Conservation (phyloP, 306 rosid species). For the Ziziphus jujuba region DNA sequence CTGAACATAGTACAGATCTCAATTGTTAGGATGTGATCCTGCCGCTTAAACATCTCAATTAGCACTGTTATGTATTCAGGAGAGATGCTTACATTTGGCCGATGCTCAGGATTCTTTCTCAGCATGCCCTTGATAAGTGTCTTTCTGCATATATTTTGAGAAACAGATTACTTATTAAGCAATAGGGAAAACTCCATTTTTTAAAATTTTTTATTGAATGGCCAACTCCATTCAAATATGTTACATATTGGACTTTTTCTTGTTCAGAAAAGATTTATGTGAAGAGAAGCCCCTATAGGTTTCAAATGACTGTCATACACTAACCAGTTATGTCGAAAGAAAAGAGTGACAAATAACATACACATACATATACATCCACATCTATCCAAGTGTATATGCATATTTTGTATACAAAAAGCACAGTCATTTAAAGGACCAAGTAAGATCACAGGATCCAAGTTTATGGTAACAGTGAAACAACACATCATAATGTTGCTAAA, state of each 20-base stretch:
- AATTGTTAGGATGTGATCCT: conserved; percentile 20
- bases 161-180: conserved; percentile 5
- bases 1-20: conserved; percentile 46
- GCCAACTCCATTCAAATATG: no score
- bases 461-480: not conserved
- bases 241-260: no score
- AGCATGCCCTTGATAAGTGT: conserved; percentile 96
- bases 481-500: not conserved
- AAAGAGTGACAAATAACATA: not conserved
- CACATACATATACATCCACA: not conserved
- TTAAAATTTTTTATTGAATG: no score
- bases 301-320: not conserved
- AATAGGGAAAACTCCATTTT: no score
- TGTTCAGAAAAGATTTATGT: not conserved
- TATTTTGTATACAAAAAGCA: not conserved
- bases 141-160: conserved; percentile 60
- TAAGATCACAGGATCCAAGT: conserved; percentile 1
- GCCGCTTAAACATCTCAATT: conserved; percentile 13
- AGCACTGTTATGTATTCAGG: conserved; percentile 17
- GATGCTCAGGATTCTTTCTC: conserved; percentile 93
- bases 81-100: conserved; percentile 74
- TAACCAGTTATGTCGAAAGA: not conserved
- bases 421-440: conserved; percentile 13
- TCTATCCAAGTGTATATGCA: not conserved
- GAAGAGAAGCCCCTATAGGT: no score